These are phyloP conservation scores for Neopestalotiopsis rosae DNA, from an alignment of 2,329 filamentous ascomycete species.

Conservation along the genomic window DNA sequence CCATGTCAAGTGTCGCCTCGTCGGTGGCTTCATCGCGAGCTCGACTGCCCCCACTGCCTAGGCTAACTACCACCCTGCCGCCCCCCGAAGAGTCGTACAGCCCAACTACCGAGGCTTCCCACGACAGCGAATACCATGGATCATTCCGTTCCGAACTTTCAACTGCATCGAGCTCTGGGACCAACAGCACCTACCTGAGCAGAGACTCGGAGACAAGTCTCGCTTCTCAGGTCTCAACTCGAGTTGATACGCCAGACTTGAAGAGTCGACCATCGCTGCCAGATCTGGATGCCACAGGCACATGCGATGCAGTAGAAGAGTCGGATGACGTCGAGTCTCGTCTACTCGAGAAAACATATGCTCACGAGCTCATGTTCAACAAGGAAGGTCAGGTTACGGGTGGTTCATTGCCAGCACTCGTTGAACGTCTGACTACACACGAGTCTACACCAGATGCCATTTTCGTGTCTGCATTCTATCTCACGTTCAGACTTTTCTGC, in stretches of 20 bases:
- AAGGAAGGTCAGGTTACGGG: slow-evolving; percentile 95
- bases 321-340: slow-evolving; percentile 80
- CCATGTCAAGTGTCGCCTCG: slow-evolving; percentile 48
- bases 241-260: slow-evolving; percentile 84
- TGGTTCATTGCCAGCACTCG: slow-evolving; percentile 84
- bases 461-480: slow-evolving; percentile 93
- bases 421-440: slow-evolving; percentile 93
- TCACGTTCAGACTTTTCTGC: slow-evolving; percentile 94
- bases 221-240: slow-evolving; percentile 81
- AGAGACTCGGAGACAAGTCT: slow-evolving; percentile 83
- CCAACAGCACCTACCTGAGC: slow-evolving; percentile 78
- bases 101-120: slow-evolving; percentile 49
- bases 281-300: slow-evolving; percentile 71
- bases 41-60: slow-evolving; percentile 61
- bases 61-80: slow-evolving; percentile 57
- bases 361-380: slow-evolving; percentile 90
- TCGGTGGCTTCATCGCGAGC: slow-evolving; percentile 54
- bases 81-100: slow-evolving; percentile 52
- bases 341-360: slow-evolving; percentile 89
- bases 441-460: slow-evolving; percentile 90
- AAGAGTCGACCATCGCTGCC: slow-evolving; percentile 67
- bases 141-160: slow-evolving; percentile 71
- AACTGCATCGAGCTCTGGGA: slow-evolving; percentile 77
- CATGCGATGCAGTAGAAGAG: slow-evolving; percentile 74
- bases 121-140: slow-evolving; percentile 56